A percentile compares a stretch with the other conserved stretches of the same genome.
These are phyloP conservation scores for Cystofilobasidium capitatum DNA, from an alignment of 768 basidiomycete genomes.

Conservation along the genomic window DNA sequence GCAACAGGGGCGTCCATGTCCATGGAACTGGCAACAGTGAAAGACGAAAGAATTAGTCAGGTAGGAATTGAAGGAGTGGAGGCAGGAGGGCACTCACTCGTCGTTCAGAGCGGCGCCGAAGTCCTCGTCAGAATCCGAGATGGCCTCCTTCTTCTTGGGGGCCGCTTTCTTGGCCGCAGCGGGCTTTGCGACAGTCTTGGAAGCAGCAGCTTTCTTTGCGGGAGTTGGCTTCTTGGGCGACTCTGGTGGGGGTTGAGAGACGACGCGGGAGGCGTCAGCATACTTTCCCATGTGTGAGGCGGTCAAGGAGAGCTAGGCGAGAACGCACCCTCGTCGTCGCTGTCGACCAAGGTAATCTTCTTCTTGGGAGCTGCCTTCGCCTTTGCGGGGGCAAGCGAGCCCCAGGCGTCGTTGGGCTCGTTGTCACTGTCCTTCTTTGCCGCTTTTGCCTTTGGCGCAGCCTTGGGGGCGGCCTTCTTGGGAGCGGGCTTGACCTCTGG, in stretches of 20 bases:
- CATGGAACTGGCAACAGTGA: background rate
- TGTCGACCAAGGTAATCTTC: conserved; percentile 3
- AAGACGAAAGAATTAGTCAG: background rate
- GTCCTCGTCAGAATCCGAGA: too few species aligned
- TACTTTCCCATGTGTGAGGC: too few species aligned
- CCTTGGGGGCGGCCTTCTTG: background rate
- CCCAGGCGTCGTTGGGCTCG: conserved; percentile 18
- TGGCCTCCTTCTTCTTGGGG: too few species aligned
- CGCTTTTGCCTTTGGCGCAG: background rate
- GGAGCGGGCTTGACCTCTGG: background rate
- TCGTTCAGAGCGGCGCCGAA: background rate
- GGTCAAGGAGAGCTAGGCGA: background rate
- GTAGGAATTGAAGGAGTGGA: background rate
- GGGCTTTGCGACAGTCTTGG: conserved; percentile 42
- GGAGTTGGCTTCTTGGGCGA: conserved; percentile 27
- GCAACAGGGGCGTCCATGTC: conserved; percentile 31
- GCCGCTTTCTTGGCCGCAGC: conserved; percentile 4
- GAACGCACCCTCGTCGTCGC: conserved; percentile 3
- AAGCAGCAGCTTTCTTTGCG: conserved; percentile 26
- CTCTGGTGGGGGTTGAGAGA: too few species aligned
- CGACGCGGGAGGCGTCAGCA: too few species aligned
- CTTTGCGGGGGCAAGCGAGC: conserved; percentile 29
- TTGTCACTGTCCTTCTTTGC: background rate
- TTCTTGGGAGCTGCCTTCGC: conserved; percentile 7
- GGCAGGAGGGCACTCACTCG: background rate